Percentiles rank a stretch among this genome's conserved stretches.
phyloP scores from a whole-genome alignment of 73 alveolate genomes.

The Tetrahymena elliotti region DNA sequence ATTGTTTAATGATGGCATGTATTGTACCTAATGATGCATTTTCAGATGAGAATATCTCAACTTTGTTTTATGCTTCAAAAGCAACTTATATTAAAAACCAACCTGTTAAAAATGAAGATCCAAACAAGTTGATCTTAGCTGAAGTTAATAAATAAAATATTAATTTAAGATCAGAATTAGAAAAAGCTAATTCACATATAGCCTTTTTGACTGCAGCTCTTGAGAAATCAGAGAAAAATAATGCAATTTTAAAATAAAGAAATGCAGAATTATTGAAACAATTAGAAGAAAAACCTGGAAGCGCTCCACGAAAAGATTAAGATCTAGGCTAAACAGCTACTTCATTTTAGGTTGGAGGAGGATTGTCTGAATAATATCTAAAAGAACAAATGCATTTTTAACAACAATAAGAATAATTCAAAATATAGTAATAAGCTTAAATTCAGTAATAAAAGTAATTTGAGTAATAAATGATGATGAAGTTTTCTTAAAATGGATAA shows the following conservation, averaged over 20 bases:
- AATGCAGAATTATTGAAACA: neutral
- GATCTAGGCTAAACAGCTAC: neutral
- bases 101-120: slow-evolving; percentile 85
- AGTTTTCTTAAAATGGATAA: neutral
- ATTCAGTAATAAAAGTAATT: neutral
- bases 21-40: slow-evolving; percentile 78
- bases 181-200: slow-evolving; percentile 29
- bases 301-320: neutral
- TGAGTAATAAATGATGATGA: neutral
- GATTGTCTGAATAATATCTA: neutral
- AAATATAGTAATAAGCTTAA: neutral
- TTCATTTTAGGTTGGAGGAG: neutral
- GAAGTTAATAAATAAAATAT: slow-evolving; percentile 43
- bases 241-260: neutral
- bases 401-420: neutral
- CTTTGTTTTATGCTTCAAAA: slow-evolving; percentile 90
- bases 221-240: slow-evolving; percentile 2
- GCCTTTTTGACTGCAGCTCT: slow-evolving; percentile 11
- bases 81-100: slow-evolving; percentile 89
- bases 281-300: neutral
- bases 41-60: slow-evolving; percentile 87
- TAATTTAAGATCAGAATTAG: neutral
- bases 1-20: slow-evolving; percentile 93
- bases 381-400: neutral
- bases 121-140: slow-evolving; percentile 56